A percentile compares a stretch with the other conserved stretches of the same genome.
Conservation (phyloP, 2,329 filamentous ascomycete genomes). For the Penicillium polonicum region DNA sequence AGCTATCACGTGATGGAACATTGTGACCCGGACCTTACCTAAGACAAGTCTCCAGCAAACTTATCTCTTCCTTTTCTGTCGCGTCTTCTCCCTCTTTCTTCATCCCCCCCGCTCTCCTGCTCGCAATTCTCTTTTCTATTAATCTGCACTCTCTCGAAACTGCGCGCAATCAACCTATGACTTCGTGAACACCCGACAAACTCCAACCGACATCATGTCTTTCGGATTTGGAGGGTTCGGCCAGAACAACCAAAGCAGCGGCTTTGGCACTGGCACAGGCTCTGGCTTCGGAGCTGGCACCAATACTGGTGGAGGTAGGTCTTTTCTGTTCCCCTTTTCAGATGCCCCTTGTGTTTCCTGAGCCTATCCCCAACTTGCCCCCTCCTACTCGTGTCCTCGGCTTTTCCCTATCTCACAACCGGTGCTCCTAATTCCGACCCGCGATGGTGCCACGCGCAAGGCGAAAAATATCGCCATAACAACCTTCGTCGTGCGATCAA, state of each 20-base stretch:
- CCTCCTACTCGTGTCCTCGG: constrained; percentile 12
- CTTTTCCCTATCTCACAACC: constrained; percentile 19
- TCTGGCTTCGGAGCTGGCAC: constrained; percentile 35
- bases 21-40: constrained; percentile 22
- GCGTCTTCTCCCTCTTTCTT: constrained; percentile 24
- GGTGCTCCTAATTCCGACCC: constrained; percentile 34
- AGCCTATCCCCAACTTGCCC: constrained; percentile 5
- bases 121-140: background rate
- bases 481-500: constrained; percentile 16
- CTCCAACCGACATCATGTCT: constrained; percentile 37
- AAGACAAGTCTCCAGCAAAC: constrained; percentile 21
- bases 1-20: constrained; percentile 24
- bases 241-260: constrained; percentile 52
- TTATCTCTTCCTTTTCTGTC: constrained; percentile 25
- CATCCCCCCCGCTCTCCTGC: constrained; percentile 17
- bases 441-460: constrained; percentile 26
- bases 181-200: constrained; percentile 25
- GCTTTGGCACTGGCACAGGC: constrained; percentile 41
- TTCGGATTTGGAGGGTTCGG: constrained; percentile 59
- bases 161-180: constrained; percentile 30
- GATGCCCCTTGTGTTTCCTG: constrained; percentile 7
- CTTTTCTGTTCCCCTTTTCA: constrained; percentile 8
- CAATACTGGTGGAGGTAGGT: constrained; percentile 40
- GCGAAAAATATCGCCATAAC: constrained; percentile 13
- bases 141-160: constrained; percentile 3